Evolutionary conservation across 2,329 filamentous ascomycete genomes (phyloP).

Genomic region (Podosphaera xanthii): DNA sequence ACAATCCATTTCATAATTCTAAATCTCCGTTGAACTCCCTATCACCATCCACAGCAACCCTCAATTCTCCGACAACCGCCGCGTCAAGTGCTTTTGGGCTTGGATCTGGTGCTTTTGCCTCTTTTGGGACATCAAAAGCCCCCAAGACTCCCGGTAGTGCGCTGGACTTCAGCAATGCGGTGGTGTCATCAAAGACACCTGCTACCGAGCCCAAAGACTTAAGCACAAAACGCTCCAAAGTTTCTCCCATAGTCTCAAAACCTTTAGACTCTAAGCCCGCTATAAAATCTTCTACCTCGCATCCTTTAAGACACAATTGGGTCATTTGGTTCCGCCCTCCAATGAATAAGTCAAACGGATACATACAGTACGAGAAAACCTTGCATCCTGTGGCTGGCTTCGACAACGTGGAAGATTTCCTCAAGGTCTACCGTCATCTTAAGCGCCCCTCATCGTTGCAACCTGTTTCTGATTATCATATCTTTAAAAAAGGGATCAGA

Average conservation of each 20-base stretch:
- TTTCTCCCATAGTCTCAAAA: conserved; percentile 21
- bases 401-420: conserved; percentile 72
- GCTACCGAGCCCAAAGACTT: conserved; percentile 36
- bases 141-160: conserved; percentile 65
- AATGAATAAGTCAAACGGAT: conserved; percentile 78
- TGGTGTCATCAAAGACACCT: conserved; percentile 25
- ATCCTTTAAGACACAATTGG: conserved; percentile 67
- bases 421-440: conserved; percentile 68
- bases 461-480: conserved; percentile 88
- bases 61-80: conserved; percentile 52
- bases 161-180: conserved; percentile 49
- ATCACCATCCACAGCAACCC: conserved; percentile 42
- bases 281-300: conserved; percentile 22
- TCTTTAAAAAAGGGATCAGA: conserved; percentile 89
- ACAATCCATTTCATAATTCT: conserved; percentile 48
- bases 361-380: conserved; percentile 87
- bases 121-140: conserved; percentile 73
- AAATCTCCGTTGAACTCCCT: conserved; percentile 60
- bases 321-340: conserved; percentile 94
- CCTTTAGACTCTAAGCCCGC: conserved; percentile 17
- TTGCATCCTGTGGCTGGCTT: conserved; percentile 69
- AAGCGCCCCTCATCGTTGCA: conserved; percentile 74
- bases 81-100: conserved; percentile 82
- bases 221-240: conserved; percentile 13
- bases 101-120: conserved; percentile 86